Evolutionary conservation across 257 asterid genomes (phyloP), one percentile per base, ranked within the genome.

Genomic region (Buddleja alternifolia): DNA sequence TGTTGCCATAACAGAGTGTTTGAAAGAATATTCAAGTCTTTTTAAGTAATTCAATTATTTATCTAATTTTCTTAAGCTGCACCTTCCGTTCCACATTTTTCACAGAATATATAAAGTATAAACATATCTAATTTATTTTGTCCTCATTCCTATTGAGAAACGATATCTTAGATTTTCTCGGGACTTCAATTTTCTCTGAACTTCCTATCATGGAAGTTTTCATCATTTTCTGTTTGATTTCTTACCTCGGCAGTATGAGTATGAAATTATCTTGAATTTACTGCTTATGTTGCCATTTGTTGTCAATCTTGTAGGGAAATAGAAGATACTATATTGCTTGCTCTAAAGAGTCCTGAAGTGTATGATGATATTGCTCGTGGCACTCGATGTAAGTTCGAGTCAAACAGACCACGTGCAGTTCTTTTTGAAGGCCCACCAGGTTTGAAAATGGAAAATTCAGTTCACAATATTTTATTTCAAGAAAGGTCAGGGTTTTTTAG

Each of bases 401-500:
- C 96, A n/a, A 94, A 89, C 76, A 81, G 99, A 78, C 99, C 99
- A 29, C 91, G 93, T 60, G 97, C 97, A 16, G 97, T 94, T 54
- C 85, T 94, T 56, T 94, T 91, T 76, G 99, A 94, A 87, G 99
- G 99, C 67, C 99, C 99, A 67, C 97, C 99, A 86, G 99, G 98
- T 93, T 55, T 78, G 82, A 47, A 44, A 17, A 70, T 37, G 4
- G 40, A 17, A 51, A 40, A 32, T 39, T 60, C 14, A 40, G 16
- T 56, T 37, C 16, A 10, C 11, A 47, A 24, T 5, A 12, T 58
- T 29, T 32, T 19, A 19, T 46, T 24, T 34, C 24, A n/a, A 46
- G 54, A 45, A n/a, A 29, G 58, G 24, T 16, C 40, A 5, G 7
- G n/a, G 57, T n/a, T 14, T 12, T 14, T 41, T 12, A 11, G 42